Evolutionary conservation across 2,329 filamentous ascomycete species (phyloP).

Genomic region (Akanthomyces muscarius): DNA sequence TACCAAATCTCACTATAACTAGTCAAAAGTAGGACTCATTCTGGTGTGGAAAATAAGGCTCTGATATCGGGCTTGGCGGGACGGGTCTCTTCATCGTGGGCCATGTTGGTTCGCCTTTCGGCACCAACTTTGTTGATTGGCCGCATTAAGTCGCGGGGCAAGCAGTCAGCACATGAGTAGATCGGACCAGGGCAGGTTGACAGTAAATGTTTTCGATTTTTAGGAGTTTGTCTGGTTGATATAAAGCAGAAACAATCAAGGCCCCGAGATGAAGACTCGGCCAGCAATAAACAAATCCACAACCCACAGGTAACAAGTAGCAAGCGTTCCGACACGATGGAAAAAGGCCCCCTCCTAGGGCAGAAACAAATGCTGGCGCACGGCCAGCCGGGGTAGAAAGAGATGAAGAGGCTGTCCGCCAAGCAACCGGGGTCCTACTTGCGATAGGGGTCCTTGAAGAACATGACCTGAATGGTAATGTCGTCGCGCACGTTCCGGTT

Average conservation of each 20-base stretch:
- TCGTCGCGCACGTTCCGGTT: conserved; percentile 66
- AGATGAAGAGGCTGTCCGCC: background rate
- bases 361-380: background rate
- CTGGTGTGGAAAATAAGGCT: too few relatives aligned
- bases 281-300: background rate
- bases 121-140: too few relatives aligned
- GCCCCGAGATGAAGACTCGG: background rate
- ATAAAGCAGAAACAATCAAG: background rate
- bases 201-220: background rate
- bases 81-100: too few relatives aligned
- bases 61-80: too few relatives aligned
- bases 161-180: too few relatives aligned
- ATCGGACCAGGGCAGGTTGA: too few relatives aligned
- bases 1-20: too few relatives aligned
- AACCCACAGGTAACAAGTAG: background rate
- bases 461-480: conserved; percentile 80
- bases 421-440: background rate
- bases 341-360: background rate
- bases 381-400: background rate
- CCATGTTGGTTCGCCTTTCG: too few relatives aligned
- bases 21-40: too few relatives aligned
- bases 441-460: conserved; percentile 36
- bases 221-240: background rate
- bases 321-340: background rate
- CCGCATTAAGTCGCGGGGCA: too few relatives aligned